Evolutionary conservation across 495 filamentous ascomycete species (phyloP), one percentile per base, ranked within the genome.

Genomic region (Bacidia gigantensis): DNA sequence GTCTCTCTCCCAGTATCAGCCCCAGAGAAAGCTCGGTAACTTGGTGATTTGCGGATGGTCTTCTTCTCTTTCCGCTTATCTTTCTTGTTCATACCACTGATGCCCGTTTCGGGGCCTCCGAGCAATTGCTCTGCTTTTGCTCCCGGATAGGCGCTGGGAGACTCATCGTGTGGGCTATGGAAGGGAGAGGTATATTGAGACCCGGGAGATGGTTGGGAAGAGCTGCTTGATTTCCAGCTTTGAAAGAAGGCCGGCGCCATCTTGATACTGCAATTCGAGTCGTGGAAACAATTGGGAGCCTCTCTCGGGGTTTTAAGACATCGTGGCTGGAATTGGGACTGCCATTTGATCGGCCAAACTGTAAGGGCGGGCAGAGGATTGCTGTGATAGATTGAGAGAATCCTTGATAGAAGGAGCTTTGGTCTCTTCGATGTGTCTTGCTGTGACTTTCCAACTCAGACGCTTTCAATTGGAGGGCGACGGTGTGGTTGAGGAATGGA

Each of bases 11-110:
- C 56, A 11, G 57, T 23, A 11, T 61, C 54, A 20, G 59, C 52
- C 11, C 57, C 26, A 21, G 56, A 62, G n/a, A 62, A 53, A 32
- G 53, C 62, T 51, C 57, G 57, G 25, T 59, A 60, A 46, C 59
- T 59, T 18, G 58, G 58, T 25, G 55, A 56, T 26, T 57, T 61
- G 14, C 38, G 49, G 14, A 63, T 14, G 29, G 47, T 40, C 29
- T 49, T 51, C 38, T 24, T 50, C 43, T 23, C 55, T 25, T 54
- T 60, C 14, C 42, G 47, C 22, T 46, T 40, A 14, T 24, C 38
- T 47, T 59, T 61, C 26, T 50, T 59, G 14, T 54, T 58, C 23
- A 17, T 21, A 11, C 52, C 46, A 11, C 21, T 44, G 11, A 9
- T 12, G 38, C 51, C 46, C 9, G 22, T 14, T 17, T 56, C 53